Base-by-base conservation (phyloP, 345 rosid species). In the Abelmoschus esculentus region DNA sequence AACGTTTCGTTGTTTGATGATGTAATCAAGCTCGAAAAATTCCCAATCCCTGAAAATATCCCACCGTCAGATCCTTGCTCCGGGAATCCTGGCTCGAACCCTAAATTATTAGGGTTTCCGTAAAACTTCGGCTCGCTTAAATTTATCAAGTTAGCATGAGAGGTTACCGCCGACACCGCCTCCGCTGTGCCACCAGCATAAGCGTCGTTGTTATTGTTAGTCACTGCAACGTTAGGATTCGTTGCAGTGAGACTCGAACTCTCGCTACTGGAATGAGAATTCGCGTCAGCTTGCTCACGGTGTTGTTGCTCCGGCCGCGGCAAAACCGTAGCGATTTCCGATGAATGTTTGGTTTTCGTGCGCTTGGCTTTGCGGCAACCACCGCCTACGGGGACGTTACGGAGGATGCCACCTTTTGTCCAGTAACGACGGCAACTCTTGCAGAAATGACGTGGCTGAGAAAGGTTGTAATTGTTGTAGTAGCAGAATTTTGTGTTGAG, bases 381-480 rank as follows among this genome's bases (percentile, higher is more conserved):
- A 3, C 93, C 97, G 17, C 98, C 98, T 12, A 91, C 86, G 14
- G 98, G 97, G 28, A 93, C 98, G 89, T 91, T 93, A 46, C 98
- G 93, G 64, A 93, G 95, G 67, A 93, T 91, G 72, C 98, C 98
- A 29, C 97, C 98, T 77, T 89, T 93, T 46, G 98, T 93, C 98
- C 98, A 93, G 87, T 93, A 93, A 47, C 97, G 86, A 53, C 98
- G 96, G 81, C 98, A 93, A 85, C 61, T 74, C 80, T 93, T 93
- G 80, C 98, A 93, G 83, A 93, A 93, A 90, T 93, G 96, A 22
- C 98, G 92, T 7, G 98, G 98, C 88, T 93, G 98, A 28, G 96
- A 91, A 80, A 91, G 96, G 77, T 93, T 93, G 87, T 93, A 93
- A 70, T 93, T 93, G 79, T 93, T 93, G 90, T 93, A 93, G 83